Evolutionary conservation across 257 asterid species (phyloP).

Genomic region (Forsythia suspensa): DNA sequence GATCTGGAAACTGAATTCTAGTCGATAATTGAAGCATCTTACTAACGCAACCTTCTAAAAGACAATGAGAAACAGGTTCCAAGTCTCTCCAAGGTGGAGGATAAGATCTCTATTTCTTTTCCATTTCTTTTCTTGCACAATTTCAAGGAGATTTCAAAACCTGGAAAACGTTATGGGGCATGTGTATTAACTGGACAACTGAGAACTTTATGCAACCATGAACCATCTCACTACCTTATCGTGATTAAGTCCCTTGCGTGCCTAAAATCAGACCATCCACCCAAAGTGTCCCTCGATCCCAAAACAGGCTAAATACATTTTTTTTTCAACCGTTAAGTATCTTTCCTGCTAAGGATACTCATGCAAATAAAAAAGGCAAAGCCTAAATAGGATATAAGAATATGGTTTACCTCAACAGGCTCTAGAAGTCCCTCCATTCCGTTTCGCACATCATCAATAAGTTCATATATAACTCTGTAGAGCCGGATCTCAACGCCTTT

Average conservation of each 20-base stretch:
- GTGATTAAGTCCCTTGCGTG: neutral
- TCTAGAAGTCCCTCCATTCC: constrained; percentile 99
- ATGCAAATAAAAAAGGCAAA: neutral
- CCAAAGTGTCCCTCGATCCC: constrained; percentile 4
- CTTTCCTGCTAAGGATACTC: neutral
- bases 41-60: constrained; percentile 11
- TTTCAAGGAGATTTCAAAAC: neutral
- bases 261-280: constrained; percentile 7
- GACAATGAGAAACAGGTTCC: neutral
- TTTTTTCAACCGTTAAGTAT: neutral
- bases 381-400: neutral
- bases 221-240: neutral
- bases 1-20: neutral
- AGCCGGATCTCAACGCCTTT: constrained; percentile 77
- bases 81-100: neutral
- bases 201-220: neutral
- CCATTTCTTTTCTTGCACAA: neutral
- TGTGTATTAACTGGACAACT: constrained; percentile 9
- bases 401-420: constrained; percentile 68
- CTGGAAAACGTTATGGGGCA: neutral
- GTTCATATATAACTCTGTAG: constrained; percentile 87
- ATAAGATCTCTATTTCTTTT: neutral
- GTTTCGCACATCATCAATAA: constrained; percentile 85
- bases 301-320: neutral
- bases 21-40: constrained; percentile 10